These are phyloP conservation scores for Pisolithus tinctorius DNA, from an alignment of 768 basidiomycete genomes.

Conservation along the genomic window DNA sequence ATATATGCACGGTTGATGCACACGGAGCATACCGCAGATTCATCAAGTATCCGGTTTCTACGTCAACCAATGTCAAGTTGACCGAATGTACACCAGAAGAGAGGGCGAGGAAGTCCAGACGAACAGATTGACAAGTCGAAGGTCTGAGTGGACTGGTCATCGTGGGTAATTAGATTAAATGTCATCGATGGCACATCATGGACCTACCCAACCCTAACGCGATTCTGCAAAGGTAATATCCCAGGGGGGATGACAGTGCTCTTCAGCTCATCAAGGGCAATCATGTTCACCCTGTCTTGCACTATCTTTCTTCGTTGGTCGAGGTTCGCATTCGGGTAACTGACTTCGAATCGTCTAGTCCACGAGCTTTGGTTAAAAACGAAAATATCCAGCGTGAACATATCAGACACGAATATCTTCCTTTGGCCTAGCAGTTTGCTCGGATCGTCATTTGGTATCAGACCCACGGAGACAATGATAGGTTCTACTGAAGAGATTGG, in stretches of 20 bases:
- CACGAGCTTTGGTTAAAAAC: constrained; percentile 77
- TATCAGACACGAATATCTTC: constrained; percentile 65
- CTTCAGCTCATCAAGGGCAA: constrained; percentile 21
- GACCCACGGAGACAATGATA: constrained; percentile 65
- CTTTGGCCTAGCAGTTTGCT: constrained; percentile 17
- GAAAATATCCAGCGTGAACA: constrained; percentile 80
- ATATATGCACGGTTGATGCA: background rate
- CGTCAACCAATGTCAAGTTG: constrained; percentile 67
- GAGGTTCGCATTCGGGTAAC: constrained; percentile 50
- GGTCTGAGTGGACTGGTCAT: constrained; percentile 63
- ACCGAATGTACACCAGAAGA: constrained; percentile 75
- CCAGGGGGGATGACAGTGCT: constrained; percentile 40
- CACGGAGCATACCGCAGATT: constrained; percentile 54
- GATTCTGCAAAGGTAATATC: constrained; percentile 69
- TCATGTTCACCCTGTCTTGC: constrained; percentile 17
- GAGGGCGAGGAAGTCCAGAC: constrained; percentile 80
- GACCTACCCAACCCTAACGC: constrained; percentile 73
- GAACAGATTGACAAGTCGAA: constrained; percentile 76
- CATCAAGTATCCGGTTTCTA: constrained; percentile 65
- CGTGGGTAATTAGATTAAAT: background rate
- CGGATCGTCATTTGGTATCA: constrained; percentile 23
- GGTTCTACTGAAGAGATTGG: constrained; percentile 38
- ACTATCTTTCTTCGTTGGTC: constrained; percentile 33
- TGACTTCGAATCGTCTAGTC: constrained; percentile 73
- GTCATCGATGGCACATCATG: background rate